Evolutionary conservation across 1,284 basidiomycete species (phyloP).

Genomic region (Sanghuangporus baumii): DNA sequence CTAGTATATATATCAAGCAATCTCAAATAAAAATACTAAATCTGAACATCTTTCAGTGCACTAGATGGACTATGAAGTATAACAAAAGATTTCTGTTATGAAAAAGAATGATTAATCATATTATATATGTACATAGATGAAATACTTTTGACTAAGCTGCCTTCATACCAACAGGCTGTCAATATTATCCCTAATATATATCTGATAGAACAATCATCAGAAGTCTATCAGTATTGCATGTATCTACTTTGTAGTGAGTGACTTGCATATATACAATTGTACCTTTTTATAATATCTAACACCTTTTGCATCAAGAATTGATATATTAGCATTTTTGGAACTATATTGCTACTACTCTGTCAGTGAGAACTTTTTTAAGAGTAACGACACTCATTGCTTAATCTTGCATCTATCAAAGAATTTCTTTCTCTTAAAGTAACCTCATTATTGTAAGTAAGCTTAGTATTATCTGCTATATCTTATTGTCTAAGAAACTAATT

Average conservation of each 20-base stretch:
- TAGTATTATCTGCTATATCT: neutral
- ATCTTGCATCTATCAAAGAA: neutral
- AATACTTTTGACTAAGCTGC: neutral
- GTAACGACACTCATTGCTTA: neutral
- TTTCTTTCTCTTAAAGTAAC: neutral
- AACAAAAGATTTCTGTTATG: neutral
- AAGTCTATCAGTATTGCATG: neutral
- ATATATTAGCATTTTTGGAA: neutral
- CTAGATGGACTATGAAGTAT: neutral
- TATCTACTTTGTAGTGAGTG: neutral
- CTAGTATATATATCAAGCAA: neutral
- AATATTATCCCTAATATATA: neutral
- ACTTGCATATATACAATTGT: neutral
- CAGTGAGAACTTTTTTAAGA: neutral
- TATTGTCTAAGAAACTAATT: neutral
- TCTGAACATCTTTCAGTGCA: neutral
- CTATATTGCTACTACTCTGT: neutral
- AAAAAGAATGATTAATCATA: neutral
- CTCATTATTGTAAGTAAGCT: neutral
- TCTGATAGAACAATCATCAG: neutral
- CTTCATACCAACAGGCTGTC: neutral
- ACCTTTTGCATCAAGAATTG: neutral
- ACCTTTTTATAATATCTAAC: neutral
- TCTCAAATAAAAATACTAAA: neutral
- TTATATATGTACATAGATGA: neutral